Conservation (phyloP, 2,329 filamentous ascomycete species). For the Truncatella angustata region DNA sequence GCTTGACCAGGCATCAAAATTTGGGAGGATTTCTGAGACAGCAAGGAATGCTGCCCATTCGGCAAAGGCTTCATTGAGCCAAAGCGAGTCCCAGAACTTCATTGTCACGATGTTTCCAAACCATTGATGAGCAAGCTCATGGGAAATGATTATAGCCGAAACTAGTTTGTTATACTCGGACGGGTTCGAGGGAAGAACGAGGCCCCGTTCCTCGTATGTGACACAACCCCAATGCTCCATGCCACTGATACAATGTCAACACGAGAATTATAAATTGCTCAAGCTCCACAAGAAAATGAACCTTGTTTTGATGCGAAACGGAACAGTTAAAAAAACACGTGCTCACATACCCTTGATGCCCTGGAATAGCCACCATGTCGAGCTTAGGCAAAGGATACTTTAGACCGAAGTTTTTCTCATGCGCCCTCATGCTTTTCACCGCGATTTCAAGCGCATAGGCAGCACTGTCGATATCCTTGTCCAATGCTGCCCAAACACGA, state of each 20-base stretch:
- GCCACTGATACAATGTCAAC: slow-evolving; percentile 50
- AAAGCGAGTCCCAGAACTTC: slow-evolving; percentile 73
- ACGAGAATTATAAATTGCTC: too few relatives aligned
- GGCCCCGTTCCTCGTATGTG: slow-evolving; percentile 65
- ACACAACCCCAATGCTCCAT: slow-evolving; percentile 77
- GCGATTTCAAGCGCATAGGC: slow-evolving; percentile 67
- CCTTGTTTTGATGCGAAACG: too few relatives aligned
- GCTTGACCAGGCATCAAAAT: slow-evolving; percentile 14
- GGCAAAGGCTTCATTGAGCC: slow-evolving; percentile 73
- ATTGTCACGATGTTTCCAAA: slow-evolving; percentile 74
- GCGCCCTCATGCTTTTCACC: slow-evolving; percentile 64
- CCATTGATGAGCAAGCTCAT: slow-evolving; percentile 74
- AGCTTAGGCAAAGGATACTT: slow-evolving; percentile 71
- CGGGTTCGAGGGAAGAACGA: slow-evolving; percentile 36
- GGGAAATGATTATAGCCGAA: slow-evolving; percentile 52
- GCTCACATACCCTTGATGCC: neutral
- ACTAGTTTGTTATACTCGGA: slow-evolving; percentile 3
- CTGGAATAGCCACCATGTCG: slow-evolving; percentile 72
- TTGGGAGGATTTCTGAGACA: slow-evolving; percentile 12
- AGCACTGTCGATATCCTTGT: slow-evolving; percentile 60
- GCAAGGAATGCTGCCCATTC: slow-evolving; percentile 49
- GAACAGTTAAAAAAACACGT: too few relatives aligned
- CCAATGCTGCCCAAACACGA: slow-evolving; percentile 52
- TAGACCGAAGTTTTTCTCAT: slow-evolving; percentile 68
- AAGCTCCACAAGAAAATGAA: too few relatives aligned